These are phyloP conservation scores for Colletotrichum lupini DNA, from an alignment of 2,329 filamentous ascomycete genomes.

Conservation along the genomic window DNA sequence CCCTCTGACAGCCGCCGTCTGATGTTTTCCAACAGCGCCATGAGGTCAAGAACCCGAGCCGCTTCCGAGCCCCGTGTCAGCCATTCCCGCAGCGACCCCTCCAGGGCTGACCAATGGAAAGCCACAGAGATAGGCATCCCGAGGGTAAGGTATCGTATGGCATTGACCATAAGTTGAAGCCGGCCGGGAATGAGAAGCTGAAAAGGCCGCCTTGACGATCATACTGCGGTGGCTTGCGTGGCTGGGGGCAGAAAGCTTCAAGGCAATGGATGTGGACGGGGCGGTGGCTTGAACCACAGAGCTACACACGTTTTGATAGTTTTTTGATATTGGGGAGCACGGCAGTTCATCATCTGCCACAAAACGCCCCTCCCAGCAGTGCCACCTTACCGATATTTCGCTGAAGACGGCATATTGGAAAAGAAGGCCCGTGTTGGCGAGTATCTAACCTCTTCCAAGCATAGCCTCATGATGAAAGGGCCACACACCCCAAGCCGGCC, in stretches of 20 bases:
- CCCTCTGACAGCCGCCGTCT: constrained; percentile 33
- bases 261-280: neutral
- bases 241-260: neutral
- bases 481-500: neutral
- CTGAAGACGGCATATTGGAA: constrained; percentile 1
- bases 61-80: neutral
- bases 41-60: constrained; percentile 19
- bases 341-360: neutral
- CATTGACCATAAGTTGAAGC: neutral
- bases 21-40: constrained; percentile 23
- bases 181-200: neutral
- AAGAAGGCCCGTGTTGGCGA: neutral
- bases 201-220: neutral
- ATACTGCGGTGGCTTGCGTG: neutral
- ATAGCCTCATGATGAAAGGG: neutral
- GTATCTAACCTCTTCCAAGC: constrained; percentile 1
- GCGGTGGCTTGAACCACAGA: constrained; percentile 23
- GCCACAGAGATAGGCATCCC: neutral
- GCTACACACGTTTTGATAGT: constrained; percentile 6
- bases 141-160: neutral
- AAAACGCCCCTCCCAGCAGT: neutral
- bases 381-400: neutral
- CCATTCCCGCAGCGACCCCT: constrained; percentile 18
- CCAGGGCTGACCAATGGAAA: neutral
- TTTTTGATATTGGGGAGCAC: constrained; percentile 20